Percentiles rank a stretch among this genome's conserved stretches.
These are phyloP conservation scores for Orbilia quercus DNA, from an alignment of 2,329 filamentous ascomycete genomes.

Conservation along the genomic window DNA sequence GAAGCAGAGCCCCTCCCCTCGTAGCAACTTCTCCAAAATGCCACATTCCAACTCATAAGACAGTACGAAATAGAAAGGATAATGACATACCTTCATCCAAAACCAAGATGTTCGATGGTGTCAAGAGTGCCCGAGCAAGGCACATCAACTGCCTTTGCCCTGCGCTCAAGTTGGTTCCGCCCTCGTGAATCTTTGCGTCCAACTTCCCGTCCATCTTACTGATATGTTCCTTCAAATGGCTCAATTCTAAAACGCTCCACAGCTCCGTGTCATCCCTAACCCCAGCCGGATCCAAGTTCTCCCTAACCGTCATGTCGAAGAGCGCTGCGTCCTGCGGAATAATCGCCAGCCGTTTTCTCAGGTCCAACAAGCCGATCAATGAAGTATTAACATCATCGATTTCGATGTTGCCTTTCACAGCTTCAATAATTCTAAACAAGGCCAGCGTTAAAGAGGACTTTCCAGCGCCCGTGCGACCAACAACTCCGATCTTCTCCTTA, in stretches of 20 bases:
- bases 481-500: slow-evolving; percentile 97
- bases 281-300: slow-evolving; percentile 89
- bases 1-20: background rate
- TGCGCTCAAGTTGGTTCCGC: slow-evolving; percentile 93
- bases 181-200: slow-evolving; percentile 91
- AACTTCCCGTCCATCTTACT: slow-evolving; percentile 86
- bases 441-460: slow-evolving; percentile 94
- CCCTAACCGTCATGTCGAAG: slow-evolving; percentile 90
- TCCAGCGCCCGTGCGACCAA: slow-evolving; percentile 93
- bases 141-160: slow-evolving; percentile 95
- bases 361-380: slow-evolving; percentile 86
- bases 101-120: slow-evolving; percentile 95
- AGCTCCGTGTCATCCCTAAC: slow-evolving; percentile 96
- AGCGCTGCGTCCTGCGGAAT: slow-evolving; percentile 97
- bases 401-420: slow-evolving; percentile 81
- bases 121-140: slow-evolving; percentile 89
- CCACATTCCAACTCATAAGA: slow-evolving; percentile 25
- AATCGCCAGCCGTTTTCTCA: slow-evolving; percentile 89
- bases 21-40: slow-evolving; percentile 3
- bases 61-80: slow-evolving; percentile 11
- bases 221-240: slow-evolving; percentile 90
- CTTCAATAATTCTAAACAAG: slow-evolving; percentile 95
- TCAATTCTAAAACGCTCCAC: slow-evolving; percentile 95
- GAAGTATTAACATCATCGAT: slow-evolving; percentile 93
- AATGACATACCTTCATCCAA: slow-evolving; percentile 88